Evolutionary conservation across 805 yeast species (phyloP), one percentile per base, ranked within the genome.

Genomic region (Pichia nanzhaoensis): DNA sequence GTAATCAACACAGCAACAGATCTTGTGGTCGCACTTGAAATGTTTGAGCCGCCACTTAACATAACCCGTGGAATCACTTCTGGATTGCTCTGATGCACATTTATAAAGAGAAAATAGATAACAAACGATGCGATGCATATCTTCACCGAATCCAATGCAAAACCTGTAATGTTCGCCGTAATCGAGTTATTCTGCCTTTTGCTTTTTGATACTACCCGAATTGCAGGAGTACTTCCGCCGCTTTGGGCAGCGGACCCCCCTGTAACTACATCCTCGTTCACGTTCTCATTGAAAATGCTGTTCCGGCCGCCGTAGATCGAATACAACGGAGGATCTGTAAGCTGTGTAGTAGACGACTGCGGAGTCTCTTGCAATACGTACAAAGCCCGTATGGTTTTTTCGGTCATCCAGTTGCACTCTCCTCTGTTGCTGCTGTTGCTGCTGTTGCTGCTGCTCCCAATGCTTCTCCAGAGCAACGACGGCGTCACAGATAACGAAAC

Each of bases 311-410:
- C 61, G 46, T 57, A 62, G 19, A 61, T 53, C 2, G 57, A 41
- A 36, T 53, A 60, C 19, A 62, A 41, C 24, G 55, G 56, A 1
- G 66, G 64, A 4, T 57, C 54, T 3, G 61, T 59, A 13, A 62
- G 46, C 12, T 54, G 38, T 20, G 36, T 19, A 10, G 48, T 45
- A 13, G 48, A 45, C 4, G 48, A 45, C 4, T 34, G 33, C 16
- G 41, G 41, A 10, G 41, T 39, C 13, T 24, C 41, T 5, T 39
- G 27, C 35, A 28, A 14, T 10, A 4, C 10, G 17, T 39, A 31
- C 4, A 39, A 19, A 7, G 14, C 17, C 16, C 18, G 27, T 19
- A 13, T 38, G 8, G 14, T 16, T 13, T 36, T 22, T 12, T n/a
- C 18, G 28, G 28, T 10, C 6, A 24, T 10, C 28, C 6, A 7